phyloP scores from a whole-genome alignment of 176 grass and related monocot species.

The Carex pumila region DNA sequence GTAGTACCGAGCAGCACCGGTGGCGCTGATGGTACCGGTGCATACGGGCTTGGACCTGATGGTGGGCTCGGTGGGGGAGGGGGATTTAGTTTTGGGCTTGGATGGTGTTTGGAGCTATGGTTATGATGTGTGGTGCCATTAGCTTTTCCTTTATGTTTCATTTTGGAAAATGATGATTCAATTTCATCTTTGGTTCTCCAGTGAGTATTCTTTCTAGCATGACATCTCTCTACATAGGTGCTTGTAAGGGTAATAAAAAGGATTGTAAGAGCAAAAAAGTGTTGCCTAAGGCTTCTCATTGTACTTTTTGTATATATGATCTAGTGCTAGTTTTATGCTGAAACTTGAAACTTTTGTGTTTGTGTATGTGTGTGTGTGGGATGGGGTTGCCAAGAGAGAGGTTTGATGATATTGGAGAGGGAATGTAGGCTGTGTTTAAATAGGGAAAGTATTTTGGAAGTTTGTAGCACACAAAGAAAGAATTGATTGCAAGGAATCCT shows the following conservation, averaged over 20 bases:
- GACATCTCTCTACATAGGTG: constrained; percentile 3
- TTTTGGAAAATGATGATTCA: background rate
- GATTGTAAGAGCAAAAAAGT: background rate
- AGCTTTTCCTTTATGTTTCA: background rate
- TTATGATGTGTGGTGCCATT: background rate
- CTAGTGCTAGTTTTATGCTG: background rate
- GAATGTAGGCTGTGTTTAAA: background rate
- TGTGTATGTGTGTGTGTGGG: background rate
- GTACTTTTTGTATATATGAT: background rate
- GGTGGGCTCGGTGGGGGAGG: background rate
- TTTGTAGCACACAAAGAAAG: constrained; percentile 11
- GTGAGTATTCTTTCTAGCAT: constrained; percentile 22
- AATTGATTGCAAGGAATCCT: constrained; percentile 23
- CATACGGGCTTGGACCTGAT: background rate
- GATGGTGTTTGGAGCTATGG: background rate
- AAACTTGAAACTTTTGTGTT: background rate
- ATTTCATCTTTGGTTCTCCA: background rate
- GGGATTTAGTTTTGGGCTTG: background rate
- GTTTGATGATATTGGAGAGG: background rate
- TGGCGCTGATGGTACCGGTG: background rate
- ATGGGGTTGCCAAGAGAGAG: background rate
- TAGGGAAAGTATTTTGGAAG: constrained; percentile 4
- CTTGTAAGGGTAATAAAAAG: background rate
- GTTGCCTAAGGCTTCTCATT: background rate
- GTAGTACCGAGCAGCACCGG: background rate